Evolutionary conservation across 2,329 filamentous ascomycete species (phyloP).

Genomic region (Verticillium nubilum): DNA sequence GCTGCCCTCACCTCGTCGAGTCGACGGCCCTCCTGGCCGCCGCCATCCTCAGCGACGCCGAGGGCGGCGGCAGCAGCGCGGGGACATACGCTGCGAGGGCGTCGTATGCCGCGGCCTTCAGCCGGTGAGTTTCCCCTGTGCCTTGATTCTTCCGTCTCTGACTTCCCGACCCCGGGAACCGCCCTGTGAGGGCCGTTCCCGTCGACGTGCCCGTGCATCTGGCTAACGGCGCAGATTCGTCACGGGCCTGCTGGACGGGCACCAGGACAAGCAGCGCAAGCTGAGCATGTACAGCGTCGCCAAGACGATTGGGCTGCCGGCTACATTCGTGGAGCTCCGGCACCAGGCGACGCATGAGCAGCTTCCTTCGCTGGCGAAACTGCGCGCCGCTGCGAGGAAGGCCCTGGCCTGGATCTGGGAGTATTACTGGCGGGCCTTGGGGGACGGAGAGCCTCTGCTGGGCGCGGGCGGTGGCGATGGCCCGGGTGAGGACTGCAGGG

Average conservation of each 20-base stretch:
- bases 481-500: slow-evolving; percentile 20
- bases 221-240: slow-evolving; percentile 54
- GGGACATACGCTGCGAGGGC: slow-evolving; percentile 58
- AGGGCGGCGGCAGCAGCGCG: slow-evolving; percentile 26
- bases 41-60: slow-evolving; percentile 60
- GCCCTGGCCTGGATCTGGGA: slow-evolving; percentile 83
- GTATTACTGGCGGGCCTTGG: slow-evolving; percentile 70
- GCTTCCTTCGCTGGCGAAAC: slow-evolving; percentile 67
- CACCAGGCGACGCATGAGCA: slow-evolving; percentile 90
- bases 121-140: slow-evolving; percentile 46
- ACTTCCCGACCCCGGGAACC: no score
- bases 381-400: slow-evolving; percentile 63
- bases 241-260: slow-evolving; percentile 71
- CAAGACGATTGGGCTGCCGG: slow-evolving; percentile 62
- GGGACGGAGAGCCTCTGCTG: slow-evolving; percentile 14
- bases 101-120: slow-evolving; percentile 70
- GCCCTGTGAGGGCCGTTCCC: no score
- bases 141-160: not conserved
- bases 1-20: slow-evolving; percentile 74
- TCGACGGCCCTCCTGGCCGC: slow-evolving; percentile 69
- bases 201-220: not conserved
- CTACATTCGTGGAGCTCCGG: slow-evolving; percentile 80
- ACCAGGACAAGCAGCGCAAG: slow-evolving; percentile 62
- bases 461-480: not conserved
- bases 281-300: slow-evolving; percentile 70